phyloP scores from a whole-genome alignment of 202 grass and related monocot species.

The Hordeum pubiflorum region DNA sequence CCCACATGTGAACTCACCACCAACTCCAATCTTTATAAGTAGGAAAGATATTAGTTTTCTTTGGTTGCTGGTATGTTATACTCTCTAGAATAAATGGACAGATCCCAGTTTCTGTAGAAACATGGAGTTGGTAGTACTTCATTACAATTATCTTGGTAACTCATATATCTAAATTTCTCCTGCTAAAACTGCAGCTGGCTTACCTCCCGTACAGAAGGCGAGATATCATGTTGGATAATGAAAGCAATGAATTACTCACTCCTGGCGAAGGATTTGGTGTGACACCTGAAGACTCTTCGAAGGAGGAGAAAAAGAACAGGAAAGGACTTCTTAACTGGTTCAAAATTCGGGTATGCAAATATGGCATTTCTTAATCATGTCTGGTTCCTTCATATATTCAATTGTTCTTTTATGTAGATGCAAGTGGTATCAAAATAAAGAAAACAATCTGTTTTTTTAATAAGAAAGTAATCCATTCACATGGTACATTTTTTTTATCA shows the following conservation, averaged over 20 bases:
- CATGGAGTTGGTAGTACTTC: conserved; percentile 3
- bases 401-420: neutral
- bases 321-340: conserved; percentile 99
- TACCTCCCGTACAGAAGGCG: conserved; percentile 94
- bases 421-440: conserved; percentile 9
- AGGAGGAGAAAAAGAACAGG: conserved; percentile 86
- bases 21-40: too few species aligned
- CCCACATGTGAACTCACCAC: too few species aligned
- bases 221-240: conserved; percentile 83
- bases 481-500: neutral
- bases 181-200: conserved; percentile 65
- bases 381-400: neutral
- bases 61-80: conserved; percentile 23
- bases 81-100: neutral
- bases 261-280: conserved; percentile 74
- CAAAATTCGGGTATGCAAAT: conserved; percentile 67
- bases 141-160: conserved; percentile 10
- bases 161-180: conserved; percentile 9
- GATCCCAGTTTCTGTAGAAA: conserved; percentile 14
- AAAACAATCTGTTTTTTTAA: neutral
- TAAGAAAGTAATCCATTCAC: neutral
- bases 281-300: conserved; percentile 64
- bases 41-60: neutral
- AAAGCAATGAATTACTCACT: conserved; percentile 71
- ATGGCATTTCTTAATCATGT: neutral